Conservation (phyloP, 345 rosid species). For the Balakata baccata region DNA sequence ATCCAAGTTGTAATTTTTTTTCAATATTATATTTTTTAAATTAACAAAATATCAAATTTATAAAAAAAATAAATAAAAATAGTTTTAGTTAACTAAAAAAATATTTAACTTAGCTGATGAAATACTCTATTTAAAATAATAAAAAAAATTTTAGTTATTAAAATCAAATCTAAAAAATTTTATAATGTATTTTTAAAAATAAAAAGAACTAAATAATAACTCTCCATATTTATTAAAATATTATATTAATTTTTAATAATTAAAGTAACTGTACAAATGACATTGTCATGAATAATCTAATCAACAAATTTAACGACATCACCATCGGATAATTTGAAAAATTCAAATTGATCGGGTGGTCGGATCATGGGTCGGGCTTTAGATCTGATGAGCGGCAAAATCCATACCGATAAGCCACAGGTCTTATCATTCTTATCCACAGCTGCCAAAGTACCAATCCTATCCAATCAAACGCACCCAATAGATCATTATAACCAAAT, state of each 20-base stretch:
- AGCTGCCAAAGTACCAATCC: neutral
- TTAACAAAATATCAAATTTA: no score
- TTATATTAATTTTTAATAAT: neutral
- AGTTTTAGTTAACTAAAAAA: no score
- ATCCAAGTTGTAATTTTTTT: no score
- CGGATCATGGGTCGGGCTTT: neutral
- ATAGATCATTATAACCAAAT: neutral
- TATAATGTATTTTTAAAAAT: no score
- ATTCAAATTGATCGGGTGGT: neutral
- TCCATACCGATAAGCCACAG: neutral
- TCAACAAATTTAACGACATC: neutral
- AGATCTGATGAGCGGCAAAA: neutral
- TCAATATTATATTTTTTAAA: no score
- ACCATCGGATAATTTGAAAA: neutral
- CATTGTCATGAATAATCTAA: no score
- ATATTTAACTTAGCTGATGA: no score
- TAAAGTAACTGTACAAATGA: neutral
- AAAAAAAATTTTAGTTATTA: no score
- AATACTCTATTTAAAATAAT: no score
- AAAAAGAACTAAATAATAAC: no score
- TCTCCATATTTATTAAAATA: neutral
- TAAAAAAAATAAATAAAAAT: no score
- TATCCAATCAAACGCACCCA: neutral
- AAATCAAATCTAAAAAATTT: no score
- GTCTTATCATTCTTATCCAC: slow-evolving; percentile 8